Evolutionary conservation across 1,139 yeast species (phyloP).

Genomic region (Geotrichum fermentans): DNA sequence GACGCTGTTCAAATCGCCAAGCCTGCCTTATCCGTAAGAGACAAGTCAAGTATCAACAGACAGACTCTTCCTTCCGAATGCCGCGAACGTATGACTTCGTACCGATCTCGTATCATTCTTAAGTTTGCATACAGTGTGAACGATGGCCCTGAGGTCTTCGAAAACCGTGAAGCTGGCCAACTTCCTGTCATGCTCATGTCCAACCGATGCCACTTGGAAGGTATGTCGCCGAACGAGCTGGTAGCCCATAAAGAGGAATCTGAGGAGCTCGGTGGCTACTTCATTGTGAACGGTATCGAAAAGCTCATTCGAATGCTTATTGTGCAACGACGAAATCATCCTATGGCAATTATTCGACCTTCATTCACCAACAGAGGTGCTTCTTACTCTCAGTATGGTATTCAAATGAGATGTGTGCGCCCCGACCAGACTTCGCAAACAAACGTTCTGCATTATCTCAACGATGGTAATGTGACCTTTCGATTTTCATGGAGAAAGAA

Average conservation of each 20-base stretch:
- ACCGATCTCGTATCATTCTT: constrained; percentile 53
- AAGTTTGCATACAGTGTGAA: constrained; percentile 83
- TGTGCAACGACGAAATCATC: constrained; percentile 95
- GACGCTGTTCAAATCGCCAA: constrained; percentile 83
- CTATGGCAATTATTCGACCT: constrained; percentile 95
- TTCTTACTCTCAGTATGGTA: constrained; percentile 81
- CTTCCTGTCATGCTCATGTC: constrained; percentile 87
- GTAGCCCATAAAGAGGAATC: constrained; percentile 80
- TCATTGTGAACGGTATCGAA: constrained; percentile 94
- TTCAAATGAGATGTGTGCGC: constrained; percentile 88
- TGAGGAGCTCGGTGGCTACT: constrained; percentile 96
- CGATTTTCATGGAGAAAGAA: constrained; percentile 96
- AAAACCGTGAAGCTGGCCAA: constrained; percentile 86
- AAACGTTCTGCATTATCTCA: constrained; percentile 88
- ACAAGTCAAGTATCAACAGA: constrained; percentile 75
- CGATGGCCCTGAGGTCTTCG: constrained; percentile 68
- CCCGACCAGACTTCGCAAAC: constrained; percentile 98
- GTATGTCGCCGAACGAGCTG: constrained; percentile 73
- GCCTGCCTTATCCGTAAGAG: constrained; percentile 69
- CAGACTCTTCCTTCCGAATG: constrained; percentile 77
- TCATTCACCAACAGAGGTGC: constrained; percentile 94
- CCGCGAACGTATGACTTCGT: constrained; percentile 71
- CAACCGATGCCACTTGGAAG: constrained; percentile 86
- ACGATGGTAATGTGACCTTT: constrained; percentile 93
- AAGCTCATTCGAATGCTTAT: constrained; percentile 94